Base-by-base conservation (phyloP, 2,329 filamentous ascomycete species). In the Neonectria ditissima region DNA sequence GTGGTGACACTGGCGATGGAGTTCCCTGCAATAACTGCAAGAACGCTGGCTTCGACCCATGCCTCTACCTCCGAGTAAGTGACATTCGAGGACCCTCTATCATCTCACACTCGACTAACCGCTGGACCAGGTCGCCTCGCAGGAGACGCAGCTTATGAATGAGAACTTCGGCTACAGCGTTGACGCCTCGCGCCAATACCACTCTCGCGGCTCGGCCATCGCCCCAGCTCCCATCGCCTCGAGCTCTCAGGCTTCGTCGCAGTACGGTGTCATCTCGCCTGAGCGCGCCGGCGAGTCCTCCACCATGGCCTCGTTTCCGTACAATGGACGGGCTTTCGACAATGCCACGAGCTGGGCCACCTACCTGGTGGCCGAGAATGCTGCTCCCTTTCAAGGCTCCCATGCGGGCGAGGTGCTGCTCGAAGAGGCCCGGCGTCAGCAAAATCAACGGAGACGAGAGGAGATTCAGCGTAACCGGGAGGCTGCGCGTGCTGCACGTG, bases 1-100 rank as follows among this genome's bases (percentile, higher is more conserved):
- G 92, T 74, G 95, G 95, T 45, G 93, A 97, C 75, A 84, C 86
- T 34, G 92, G 91, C 32, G 88, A 91, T 73, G 91, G 91, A n/a
- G 80, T 83, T 41, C 89, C 90, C n/a, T 98, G 95, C 79, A 83
- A 86, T 11, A 97, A 94, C 77, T 98, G 95, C 82, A 91, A 89
- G 73, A 88, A 84, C 65, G 91, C 94, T 55, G 91, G 91, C 13
- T 82, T 86, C 26, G 87, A 90, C 22, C 82, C 85, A 6, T 97
- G 95, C 76, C 87, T 90, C 61, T 97, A 97, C 74, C 82, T 97
- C 67, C 87, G 95, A 79, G 95, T 97, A 84, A 75, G 79, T 73
- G 22, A 58, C 44, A 44, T 26, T 34, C 16, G 34, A 8, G 34
- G 16, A 37, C 9, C 28, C 26, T 5, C 22, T 6, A 44, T 14